These are phyloP conservation scores for Beauveria brongniartii DNA, from an alignment of 2,329 filamentous ascomycete genomes.

Conservation along the genomic window DNA sequence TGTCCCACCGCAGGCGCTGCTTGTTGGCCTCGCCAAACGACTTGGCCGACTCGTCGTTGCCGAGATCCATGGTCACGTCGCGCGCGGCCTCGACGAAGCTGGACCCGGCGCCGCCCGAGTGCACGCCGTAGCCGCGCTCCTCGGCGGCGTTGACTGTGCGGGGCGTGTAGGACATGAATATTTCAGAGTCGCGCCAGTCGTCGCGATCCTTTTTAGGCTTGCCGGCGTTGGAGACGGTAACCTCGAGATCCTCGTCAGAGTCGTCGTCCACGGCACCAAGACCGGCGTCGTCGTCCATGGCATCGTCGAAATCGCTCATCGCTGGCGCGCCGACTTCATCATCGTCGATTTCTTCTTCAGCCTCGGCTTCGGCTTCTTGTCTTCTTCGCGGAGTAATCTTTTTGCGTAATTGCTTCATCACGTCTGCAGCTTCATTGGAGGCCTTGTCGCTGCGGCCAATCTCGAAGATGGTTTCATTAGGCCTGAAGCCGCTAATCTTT, in stretches of 20 bases:
- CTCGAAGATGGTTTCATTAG: conserved; percentile 94
- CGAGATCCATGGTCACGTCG: conserved; percentile 83
- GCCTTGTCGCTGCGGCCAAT: conserved; percentile 66
- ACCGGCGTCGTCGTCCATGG: conserved; percentile 22
- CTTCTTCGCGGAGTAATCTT: conserved; percentile 54
- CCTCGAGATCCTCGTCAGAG: conserved; percentile 53
- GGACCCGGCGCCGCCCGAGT: conserved; percentile 64
- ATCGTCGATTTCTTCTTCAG: conserved; percentile 30
- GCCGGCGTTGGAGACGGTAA: conserved; percentile 57
- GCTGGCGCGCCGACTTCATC: conserved; percentile 19
- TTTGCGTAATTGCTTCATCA: conserved; percentile 65
- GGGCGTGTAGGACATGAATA: conserved; percentile 96
- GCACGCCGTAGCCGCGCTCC: conserved; percentile 88
- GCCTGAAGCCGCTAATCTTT: conserved; percentile 79
- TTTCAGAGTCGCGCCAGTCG: conserved; percentile 73
- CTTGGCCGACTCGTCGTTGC: conserved; percentile 75
- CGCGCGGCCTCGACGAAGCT: conserved; percentile 88
- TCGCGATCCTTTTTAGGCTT: conserved; percentile 46
- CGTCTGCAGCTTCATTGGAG: conserved; percentile 58
- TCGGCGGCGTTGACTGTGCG: conserved; percentile 73
- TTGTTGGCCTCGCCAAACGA: conserved; percentile 70
- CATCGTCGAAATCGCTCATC: conserved; percentile 23
- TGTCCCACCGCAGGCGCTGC: conserved; percentile 86
- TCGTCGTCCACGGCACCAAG: conserved; percentile 27
- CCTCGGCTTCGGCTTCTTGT: conserved; percentile 31